Evolutionary conservation across 1,284 basidiomycete genomes (phyloP).

Genomic region (Taiwanofungus camphoratus): DNA sequence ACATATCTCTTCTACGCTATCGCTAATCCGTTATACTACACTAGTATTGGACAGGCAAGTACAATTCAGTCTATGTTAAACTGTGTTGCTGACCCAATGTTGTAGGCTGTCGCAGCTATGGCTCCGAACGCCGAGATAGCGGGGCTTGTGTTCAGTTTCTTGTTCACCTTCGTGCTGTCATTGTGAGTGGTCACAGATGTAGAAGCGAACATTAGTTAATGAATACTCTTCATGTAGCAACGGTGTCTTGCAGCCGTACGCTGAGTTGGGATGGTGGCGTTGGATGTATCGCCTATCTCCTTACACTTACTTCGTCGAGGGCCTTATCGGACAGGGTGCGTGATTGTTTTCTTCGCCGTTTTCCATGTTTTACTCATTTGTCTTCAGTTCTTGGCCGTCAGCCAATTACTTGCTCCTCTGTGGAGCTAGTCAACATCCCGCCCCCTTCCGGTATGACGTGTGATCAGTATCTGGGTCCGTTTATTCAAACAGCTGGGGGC

Average conservation of each 20-base stretch:
- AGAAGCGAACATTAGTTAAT: too few relatives aligned
- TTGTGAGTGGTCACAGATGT: constrained; percentile 45
- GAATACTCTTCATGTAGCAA: too few relatives aligned
- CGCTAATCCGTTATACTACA: constrained; percentile 53
- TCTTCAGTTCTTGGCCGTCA: constrained; percentile 32
- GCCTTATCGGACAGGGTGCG: constrained; percentile 44
- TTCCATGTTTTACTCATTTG: background rate
- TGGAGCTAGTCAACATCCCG: constrained; percentile 41
- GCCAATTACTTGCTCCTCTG: constrained; percentile 37
- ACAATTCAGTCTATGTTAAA: constrained; percentile 44
- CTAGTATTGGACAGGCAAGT: constrained; percentile 38
- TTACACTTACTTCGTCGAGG: constrained; percentile 67
- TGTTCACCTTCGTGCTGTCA: constrained; percentile 56
- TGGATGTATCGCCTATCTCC: constrained; percentile 83
- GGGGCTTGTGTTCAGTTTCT: constrained; percentile 56
- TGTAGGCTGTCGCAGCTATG: constrained; percentile 62
- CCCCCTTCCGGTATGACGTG: constrained; percentile 66
- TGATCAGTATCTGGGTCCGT: constrained; percentile 49
- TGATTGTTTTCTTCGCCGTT: background rate
- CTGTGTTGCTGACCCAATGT: constrained; percentile 17
- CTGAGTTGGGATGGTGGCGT: constrained; percentile 69
- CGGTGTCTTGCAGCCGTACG: constrained; percentile 61
- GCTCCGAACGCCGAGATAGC: constrained; percentile 62
- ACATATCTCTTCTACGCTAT: constrained; percentile 50
- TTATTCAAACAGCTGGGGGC: constrained; percentile 50